Conservation (phyloP, 345 rosid species). For the Hevea brasiliensis region DNA sequence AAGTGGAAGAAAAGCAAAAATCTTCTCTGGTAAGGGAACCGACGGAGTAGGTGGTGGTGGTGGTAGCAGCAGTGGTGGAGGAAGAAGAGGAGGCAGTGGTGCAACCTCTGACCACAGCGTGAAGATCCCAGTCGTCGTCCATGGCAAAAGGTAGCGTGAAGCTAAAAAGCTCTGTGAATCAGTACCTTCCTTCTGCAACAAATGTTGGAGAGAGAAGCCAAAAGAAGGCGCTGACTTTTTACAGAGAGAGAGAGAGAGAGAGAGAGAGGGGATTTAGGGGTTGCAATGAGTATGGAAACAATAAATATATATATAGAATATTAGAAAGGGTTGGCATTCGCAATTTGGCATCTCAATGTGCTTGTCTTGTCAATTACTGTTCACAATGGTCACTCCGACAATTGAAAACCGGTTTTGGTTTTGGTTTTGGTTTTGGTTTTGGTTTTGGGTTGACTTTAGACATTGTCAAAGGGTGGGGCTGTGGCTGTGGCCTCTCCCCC, state of each 20-base stretch:
- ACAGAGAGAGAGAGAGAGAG: not conserved
- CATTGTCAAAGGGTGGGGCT: conserved; percentile 48
- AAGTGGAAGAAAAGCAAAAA: no score
- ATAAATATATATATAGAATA: conserved; percentile 21
- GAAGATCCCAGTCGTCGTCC: conserved; percentile 97
- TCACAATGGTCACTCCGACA: conserved; percentile 12
- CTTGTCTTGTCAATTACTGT: conserved; percentile 46
- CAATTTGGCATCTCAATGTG: conserved; percentile 55
- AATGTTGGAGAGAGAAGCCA: conserved; percentile 30
- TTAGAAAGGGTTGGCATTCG: conserved; percentile 24
- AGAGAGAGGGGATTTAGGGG: conserved; percentile 3
- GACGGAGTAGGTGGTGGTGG: conserved; percentile 24
- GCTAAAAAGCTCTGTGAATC: conserved; percentile 38
- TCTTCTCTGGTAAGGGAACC: conserved; percentile 14
- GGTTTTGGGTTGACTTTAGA: conserved; percentile 50
- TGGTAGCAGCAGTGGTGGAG: conserved; percentile 22
- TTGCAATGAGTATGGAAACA: conserved; percentile 32
- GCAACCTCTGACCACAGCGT: conserved; percentile 89
- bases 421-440: conserved; percentile 28
- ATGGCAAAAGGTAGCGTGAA: conserved; percentile 23
- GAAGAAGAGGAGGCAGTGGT: conserved; percentile 36
- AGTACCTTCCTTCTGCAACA: conserved; percentile 24
- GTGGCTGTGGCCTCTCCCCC: not conserved
- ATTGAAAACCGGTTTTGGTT: conserved; percentile 36
- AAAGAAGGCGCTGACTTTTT: conserved; percentile 80